Conservation (phyloP, 352 stramenopile species). For the Globisporangium spiculum region DNA sequence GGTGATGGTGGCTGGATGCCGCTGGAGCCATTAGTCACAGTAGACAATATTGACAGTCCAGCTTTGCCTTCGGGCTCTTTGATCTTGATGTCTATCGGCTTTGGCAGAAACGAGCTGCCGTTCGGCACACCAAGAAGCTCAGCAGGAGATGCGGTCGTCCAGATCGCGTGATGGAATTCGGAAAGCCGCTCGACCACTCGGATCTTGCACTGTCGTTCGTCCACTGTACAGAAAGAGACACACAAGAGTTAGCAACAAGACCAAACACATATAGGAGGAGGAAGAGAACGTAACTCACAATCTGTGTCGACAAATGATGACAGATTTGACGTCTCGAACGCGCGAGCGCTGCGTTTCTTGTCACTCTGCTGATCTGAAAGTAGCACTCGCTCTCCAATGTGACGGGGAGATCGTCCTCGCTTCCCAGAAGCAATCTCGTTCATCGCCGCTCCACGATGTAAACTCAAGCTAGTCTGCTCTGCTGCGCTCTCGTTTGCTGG, state of each 20-base stretch:
- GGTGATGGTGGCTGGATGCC: background rate
- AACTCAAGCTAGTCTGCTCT: background rate
- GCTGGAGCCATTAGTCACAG: background rate
- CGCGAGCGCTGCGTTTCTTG: conserved; percentile 2
- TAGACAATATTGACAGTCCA: background rate
- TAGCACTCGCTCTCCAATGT: background rate
- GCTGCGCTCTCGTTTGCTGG: background rate
- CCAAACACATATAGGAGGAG: no score
- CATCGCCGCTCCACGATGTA: conserved; percentile 1
- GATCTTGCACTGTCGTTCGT: conserved; percentile 88
- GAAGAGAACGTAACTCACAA: conserved; percentile 27
- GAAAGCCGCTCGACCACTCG: conserved; percentile 79
- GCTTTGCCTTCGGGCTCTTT: background rate
- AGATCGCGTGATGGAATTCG: conserved; percentile 81
- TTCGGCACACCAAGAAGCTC: conserved; percentile 10
- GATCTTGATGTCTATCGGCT: background rate
- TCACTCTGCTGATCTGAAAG: background rate
- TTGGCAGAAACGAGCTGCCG: conserved; percentile 5
- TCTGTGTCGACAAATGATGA: conserved; percentile 71
- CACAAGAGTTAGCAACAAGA: background rate
- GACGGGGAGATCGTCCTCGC: conserved; percentile 38
- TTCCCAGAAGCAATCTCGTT: conserved; percentile 28
- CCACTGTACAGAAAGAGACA: conserved; percentile 44
- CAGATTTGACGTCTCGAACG: conserved; percentile 31
- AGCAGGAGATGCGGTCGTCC: conserved; percentile 34